phyloP scores from a whole-genome alignment of 495 filamentous ascomycete species.

The Penicillium ochrochloron region DNA sequence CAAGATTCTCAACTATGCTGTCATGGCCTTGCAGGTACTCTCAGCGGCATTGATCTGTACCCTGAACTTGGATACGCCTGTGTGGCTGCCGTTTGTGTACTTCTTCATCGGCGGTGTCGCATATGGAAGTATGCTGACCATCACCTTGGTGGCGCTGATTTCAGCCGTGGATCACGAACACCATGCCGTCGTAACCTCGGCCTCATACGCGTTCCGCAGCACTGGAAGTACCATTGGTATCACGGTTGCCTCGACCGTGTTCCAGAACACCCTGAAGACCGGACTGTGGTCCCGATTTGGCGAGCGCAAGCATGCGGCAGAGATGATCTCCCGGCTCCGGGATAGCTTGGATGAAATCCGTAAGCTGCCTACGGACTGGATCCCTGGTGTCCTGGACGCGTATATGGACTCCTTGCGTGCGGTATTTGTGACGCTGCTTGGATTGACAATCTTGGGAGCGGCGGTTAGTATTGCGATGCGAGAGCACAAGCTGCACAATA shows the following conservation, averaged over 20 bases:
- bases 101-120: slow-evolving; percentile 70
- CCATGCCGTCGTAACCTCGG: slow-evolving; percentile 85
- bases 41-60: slow-evolving; percentile 57
- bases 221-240: slow-evolving; percentile 85
- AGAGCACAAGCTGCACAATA: slow-evolving; percentile 79
- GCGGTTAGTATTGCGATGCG: slow-evolving; percentile 70
- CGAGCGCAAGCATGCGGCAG: slow-evolving; percentile 62
- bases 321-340: slow-evolving; percentile 70
- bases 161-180: slow-evolving; percentile 79
- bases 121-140: slow-evolving; percentile 79
- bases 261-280: slow-evolving; percentile 68
- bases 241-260: slow-evolving; percentile 75
- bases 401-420: slow-evolving; percentile 78
- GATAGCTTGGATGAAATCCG: slow-evolving; percentile 76
- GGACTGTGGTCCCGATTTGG: slow-evolving; percentile 73
- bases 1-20: slow-evolving; percentile 57
- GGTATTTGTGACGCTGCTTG: slow-evolving; percentile 73
- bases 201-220: slow-evolving; percentile 79
- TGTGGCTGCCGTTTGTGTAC: slow-evolving; percentile 67
- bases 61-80: slow-evolving; percentile 59
- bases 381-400: slow-evolving; percentile 67
- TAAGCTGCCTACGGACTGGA: slow-evolving; percentile 71
- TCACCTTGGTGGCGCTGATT: slow-evolving; percentile 79
- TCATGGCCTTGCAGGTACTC: slow-evolving; percentile 55
- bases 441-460: slow-evolving; percentile 60